These are phyloP conservation scores for Terana coerulea DNA, from an alignment of 768 basidiomycete species.

Conservation along the genomic window DNA sequence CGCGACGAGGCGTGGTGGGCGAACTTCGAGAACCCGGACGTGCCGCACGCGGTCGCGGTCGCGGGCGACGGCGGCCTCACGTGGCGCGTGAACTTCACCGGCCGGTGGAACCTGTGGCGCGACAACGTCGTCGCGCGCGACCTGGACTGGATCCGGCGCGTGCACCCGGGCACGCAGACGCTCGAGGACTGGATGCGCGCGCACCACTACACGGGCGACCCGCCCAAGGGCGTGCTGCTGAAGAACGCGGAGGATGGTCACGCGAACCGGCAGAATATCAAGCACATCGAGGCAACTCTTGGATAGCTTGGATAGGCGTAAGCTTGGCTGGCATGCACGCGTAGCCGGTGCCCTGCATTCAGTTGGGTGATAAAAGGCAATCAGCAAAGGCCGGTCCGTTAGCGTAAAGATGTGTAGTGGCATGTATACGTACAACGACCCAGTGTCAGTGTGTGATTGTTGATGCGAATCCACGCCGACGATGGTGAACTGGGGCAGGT, in stretches of 20 bases:
- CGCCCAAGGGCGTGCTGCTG: not conserved
- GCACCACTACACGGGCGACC: constrained; percentile 25
- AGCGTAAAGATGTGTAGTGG: no score
- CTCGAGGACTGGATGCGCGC: constrained; percentile 37
- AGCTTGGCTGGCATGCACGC: no score
- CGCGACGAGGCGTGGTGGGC: constrained; percentile 9
- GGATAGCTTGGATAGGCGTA: not conserved
- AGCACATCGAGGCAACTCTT: not conserved
- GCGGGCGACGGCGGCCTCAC: constrained; percentile 8
- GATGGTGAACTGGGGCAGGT: no score
- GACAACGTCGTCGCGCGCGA: constrained; percentile 38
- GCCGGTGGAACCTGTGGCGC: constrained; percentile 35
- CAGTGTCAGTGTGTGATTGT: no score
- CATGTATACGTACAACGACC: no score
- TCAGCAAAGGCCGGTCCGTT: no score
- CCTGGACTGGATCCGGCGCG: constrained; percentile 36
- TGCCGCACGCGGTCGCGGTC: constrained; percentile 4
- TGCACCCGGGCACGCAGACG: constrained; percentile 31
- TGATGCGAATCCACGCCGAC: no score
- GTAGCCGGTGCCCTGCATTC: no score
- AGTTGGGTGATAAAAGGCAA: no score
- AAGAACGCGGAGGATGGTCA: constrained; percentile 1
- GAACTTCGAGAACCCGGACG: not conserved
- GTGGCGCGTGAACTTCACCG: constrained; percentile 32
- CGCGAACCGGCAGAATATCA: not conserved